Evolutionary conservation across 129 eudicot genomes (phyloP).

Genomic region (Helianthus annuus): DNA sequence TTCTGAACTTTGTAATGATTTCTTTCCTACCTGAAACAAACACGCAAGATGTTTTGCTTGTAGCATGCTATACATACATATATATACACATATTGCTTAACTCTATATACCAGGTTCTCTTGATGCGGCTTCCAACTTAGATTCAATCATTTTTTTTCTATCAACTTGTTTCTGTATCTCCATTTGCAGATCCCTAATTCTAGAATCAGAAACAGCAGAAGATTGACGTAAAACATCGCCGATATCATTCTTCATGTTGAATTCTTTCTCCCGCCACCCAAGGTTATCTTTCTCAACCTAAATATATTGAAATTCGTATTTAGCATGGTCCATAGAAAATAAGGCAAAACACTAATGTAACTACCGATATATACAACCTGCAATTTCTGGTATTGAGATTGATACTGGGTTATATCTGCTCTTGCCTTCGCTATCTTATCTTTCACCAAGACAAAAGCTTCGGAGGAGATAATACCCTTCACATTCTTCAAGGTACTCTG

Average conservation of each 20-base stretch:
- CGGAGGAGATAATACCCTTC: conserved; percentile 67
- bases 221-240: conserved; percentile 64
- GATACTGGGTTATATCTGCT: conserved; percentile 61
- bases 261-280: conserved; percentile 84
- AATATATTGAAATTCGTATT: neutral
- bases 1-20: conserved; percentile 75
- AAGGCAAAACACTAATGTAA: conserved; percentile 24
- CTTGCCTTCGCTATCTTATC: conserved; percentile 88
- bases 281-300: conserved; percentile 89
- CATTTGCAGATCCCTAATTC: conserved; percentile 58
- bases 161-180: conserved; percentile 64
- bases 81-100: neutral
- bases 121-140: conserved; percentile 74
- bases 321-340: conserved; percentile 15
- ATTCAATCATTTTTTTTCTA: conserved; percentile 54
- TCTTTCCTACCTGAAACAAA: conserved; percentile 85
- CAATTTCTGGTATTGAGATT: conserved; percentile 64
- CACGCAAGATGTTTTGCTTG: neutral
- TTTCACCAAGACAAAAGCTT: conserved; percentile 58
- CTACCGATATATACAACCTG: conserved; percentile 72
- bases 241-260: conserved; percentile 55
- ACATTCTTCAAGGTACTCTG: conserved; percentile 70
- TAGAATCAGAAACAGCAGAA: conserved; percentile 54
- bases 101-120: conserved; percentile 69
- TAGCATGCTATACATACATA: conserved; percentile 11